phyloP scores from a whole-genome alignment of 2,329 filamentous ascomycete species.

The Fusarium caatingaense region DNA sequence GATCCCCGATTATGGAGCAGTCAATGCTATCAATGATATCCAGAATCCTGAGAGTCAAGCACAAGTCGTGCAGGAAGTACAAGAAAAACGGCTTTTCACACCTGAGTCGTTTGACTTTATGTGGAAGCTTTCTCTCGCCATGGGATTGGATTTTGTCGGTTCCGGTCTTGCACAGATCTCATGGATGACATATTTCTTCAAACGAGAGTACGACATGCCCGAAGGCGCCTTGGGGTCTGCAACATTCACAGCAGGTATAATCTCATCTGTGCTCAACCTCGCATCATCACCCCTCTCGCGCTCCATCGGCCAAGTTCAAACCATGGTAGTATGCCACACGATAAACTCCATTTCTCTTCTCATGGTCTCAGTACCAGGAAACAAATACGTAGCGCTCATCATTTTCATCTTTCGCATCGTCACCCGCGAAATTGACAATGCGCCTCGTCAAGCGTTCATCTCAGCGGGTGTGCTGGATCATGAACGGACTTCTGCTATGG shows the following conservation, averaged over 20 bases:
- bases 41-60: background rate
- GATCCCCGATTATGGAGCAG: slow-evolving; percentile 11
- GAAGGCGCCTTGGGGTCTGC: slow-evolving; percentile 35
- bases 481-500: slow-evolving; percentile 41
- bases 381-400: slow-evolving; percentile 34
- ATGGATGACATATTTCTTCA: slow-evolving; percentile 44
- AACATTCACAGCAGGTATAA: slow-evolving; percentile 39
- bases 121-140: slow-evolving; percentile 38
- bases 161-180: slow-evolving; percentile 41
- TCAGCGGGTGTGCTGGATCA: slow-evolving; percentile 35
- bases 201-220: slow-evolving; percentile 38
- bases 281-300: slow-evolving; percentile 33
- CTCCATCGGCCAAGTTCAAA: slow-evolving; percentile 37
- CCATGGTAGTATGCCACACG: slow-evolving; percentile 41
- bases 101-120: slow-evolving; percentile 34
- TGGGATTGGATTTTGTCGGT: slow-evolving; percentile 38
- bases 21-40: background rate
- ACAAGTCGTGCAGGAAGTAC: background rate
- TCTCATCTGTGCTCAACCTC: slow-evolving; percentile 39
- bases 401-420: slow-evolving; percentile 42
- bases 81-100: slow-evolving; percentile 26
- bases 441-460: slow-evolving; percentile 38
- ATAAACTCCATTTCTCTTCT: slow-evolving; percentile 37
- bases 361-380: slow-evolving; percentile 34
- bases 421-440: slow-evolving; percentile 39